Evolutionary conservation across 164 flowering plant genomes (phyloP).

Genomic region (Macadamia tetraphylla): DNA sequence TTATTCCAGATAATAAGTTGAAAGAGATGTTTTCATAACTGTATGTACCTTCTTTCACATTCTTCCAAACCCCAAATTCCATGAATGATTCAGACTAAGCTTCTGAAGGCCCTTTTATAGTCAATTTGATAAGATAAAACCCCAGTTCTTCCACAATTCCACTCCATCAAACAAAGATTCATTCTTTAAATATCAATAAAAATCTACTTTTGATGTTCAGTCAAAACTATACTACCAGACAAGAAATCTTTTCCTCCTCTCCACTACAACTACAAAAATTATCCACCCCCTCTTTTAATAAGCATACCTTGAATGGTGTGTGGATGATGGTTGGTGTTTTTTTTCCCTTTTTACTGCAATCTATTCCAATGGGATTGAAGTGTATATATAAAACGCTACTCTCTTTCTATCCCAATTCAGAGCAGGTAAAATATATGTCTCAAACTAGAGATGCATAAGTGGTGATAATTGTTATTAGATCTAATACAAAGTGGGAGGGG

Average conservation of each 20-base stretch:
- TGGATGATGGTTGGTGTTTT: constrained; percentile 22
- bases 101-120: background rate
- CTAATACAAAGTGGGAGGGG: constrained; percentile 9
- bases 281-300: too few relatives aligned
- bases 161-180: background rate
- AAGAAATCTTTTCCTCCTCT: background rate
- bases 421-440: constrained; percentile 19
- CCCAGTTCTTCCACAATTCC: background rate
- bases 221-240: background rate
- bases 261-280: too few relatives aligned
- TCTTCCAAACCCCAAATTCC: too few relatives aligned
- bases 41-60: too few relatives aligned
- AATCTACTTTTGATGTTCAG: background rate
- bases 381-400: constrained; percentile 13
- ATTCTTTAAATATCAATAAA: constrained; percentile 5
- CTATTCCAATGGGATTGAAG: constrained; percentile 22
- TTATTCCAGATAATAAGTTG: too few relatives aligned
- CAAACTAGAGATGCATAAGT: constrained; percentile 21
- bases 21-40: too few relatives aligned
- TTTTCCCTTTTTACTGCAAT: background rate
- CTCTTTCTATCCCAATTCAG: too few relatives aligned
- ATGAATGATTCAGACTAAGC: background rate
- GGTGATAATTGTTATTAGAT: constrained; percentile 15
- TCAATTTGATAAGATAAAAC: background rate
- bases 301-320: background rate